Conservation (phyloP, 2,329 filamentous ascomycete species). For the Fusarium setosum region DNA sequence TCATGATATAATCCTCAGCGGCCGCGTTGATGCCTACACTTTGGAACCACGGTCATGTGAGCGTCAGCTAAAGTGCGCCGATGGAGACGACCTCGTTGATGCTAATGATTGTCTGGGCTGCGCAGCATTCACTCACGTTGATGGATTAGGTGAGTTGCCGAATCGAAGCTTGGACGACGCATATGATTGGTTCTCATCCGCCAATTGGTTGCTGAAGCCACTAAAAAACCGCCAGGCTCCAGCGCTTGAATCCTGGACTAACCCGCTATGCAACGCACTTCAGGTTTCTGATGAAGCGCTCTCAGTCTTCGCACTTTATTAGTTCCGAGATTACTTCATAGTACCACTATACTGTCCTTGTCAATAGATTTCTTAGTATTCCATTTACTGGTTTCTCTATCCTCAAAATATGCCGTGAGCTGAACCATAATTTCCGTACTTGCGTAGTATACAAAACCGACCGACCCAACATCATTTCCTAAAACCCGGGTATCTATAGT, state of each 20-base stretch:
- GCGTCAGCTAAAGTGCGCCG: neutral
- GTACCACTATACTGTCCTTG: too few relatives aligned
- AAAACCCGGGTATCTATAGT: conserved; percentile 44
- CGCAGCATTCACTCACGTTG: neutral
- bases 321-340: too few relatives aligned
- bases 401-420: neutral
- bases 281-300: too few relatives aligned
- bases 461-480: conserved; percentile 7
- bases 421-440: conserved; percentile 10
- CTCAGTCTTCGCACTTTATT: too few relatives aligned
- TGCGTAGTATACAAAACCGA: conserved; percentile 26
- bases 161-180: neutral
- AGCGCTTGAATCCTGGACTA: conserved; percentile 22
- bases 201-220: conserved; percentile 4
- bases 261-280: conserved; percentile 15
- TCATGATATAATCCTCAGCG: conserved; percentile 11
- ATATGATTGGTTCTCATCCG: conserved; percentile 17
- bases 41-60: conserved; percentile 1
- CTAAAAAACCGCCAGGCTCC: conserved; percentile 33
- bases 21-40: conserved; percentile 1
- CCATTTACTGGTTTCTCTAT: neutral
- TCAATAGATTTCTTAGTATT: neutral
- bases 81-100: neutral
- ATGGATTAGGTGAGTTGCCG: neutral
- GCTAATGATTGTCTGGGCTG: neutral